Base-by-base conservation (phyloP, 192 early-diverging fungal genomes). In the Umbelopsis sp. region DNA sequence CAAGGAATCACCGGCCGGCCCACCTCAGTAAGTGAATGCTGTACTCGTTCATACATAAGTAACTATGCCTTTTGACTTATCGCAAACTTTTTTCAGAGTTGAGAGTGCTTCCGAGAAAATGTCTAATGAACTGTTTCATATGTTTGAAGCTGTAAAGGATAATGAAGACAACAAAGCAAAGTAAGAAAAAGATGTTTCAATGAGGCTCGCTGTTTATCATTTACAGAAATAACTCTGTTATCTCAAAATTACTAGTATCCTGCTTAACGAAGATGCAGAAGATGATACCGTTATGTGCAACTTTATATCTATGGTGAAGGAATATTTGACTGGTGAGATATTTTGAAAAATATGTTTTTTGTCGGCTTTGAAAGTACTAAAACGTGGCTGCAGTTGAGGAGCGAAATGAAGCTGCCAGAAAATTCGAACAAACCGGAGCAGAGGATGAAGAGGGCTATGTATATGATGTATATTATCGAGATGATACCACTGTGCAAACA, bases 391-490 rank as follows among this genome's bases (percentile, higher is more conserved):
- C 55, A 76, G 74, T 76, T 18, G 65, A 76, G 46, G 73, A 70
- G 4, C 55, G 55, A 10, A 25, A 61, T 16, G 55, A 61, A 18
- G 55, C 27, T 6, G 55, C 25, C 0, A 61, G 33, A 61, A 61
- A 61, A 25, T 61, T 61, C 5, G 27, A 25, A 18, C 55, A 61
- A 46, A 67, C 50, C n/a, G 49, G 16, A 8, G 69, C 74, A 10
- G 79, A 83, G 11, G 69, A 67, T 2, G 79, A 86, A 1, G 81
- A 89, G 9, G 91, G 88, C 68, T 93, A 89, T 71, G 88, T 93
- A 2, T 93, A 93, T 66, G 91, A 93, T 71, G 85, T 93, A 55
- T 93, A 91, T 71, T 91, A 89, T 25, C 71, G 82, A 18, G 87
- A 86, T 75, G 74, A 83, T 13, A 52, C 74, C 22, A 68, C 74